Evolutionary conservation across 495 filamentous ascomycete genomes (phyloP), one percentile per base, ranked within the genome.

Genomic region (Saxispiralis lemnorum): DNA sequence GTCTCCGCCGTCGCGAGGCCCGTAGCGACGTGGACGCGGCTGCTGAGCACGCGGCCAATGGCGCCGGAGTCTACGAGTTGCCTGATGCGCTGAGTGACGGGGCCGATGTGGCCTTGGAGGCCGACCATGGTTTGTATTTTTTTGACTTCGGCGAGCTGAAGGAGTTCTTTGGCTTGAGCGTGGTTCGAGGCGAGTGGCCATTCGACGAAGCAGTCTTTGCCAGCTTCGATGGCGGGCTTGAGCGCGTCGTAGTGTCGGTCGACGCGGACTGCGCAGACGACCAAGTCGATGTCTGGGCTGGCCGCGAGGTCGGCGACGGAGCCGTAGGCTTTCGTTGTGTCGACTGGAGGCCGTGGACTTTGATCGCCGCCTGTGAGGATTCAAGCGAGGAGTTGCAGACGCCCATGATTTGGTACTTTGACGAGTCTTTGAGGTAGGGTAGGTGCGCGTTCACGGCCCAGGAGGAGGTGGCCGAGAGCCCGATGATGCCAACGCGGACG

Each of bases 401-500:
- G 1, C 75, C 76, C 7, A 68, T 64, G 51, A 81, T 68, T 20
- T 64, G 48, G 54, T 71, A 78, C 7, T 69, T 60, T 7, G 46
- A 28, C 5, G 24, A 28, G 33, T 39, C 44, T 42, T 16, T 52
- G 24, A 76, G 67, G 58, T 69, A 73, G 4, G 71, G 67, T 0
- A 79, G 59, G 52, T 78, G 76, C 31, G 67, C 72, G 10, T 45
- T 31, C n/a, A 59, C 57, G 1, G 73, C 68, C 74, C 73, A 78
- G 39, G 67, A 59, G 1, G 60, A 62, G 24, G 51, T 59, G 18
- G 65, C 63, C 7, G 69, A 72, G 55, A 76, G 73, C 13, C 75
- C 74, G 48, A 78, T 67, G 41, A 79, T 58, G 35, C 61, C 74
- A 32, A 75, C 51, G 43, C 70, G 65, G 48, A 75, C 70, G 33